phyloP scores from a whole-genome alignment of 768 basidiomycete species.

The Suillus hirtellus region DNA sequence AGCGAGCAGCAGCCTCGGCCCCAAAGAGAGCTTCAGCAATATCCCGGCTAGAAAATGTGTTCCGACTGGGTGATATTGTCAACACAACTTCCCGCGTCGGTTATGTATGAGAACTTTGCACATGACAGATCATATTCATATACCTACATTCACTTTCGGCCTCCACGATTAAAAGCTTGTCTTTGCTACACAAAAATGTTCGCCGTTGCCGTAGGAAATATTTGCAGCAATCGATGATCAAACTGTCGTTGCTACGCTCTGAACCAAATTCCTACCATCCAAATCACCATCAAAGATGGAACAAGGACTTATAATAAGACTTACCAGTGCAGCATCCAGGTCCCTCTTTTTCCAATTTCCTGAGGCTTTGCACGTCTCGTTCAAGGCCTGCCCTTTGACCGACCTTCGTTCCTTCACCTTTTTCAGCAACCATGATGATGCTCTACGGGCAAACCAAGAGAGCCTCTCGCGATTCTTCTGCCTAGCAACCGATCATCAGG shows the following conservation, averaged over 20 bases:
- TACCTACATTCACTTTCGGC: conserved; percentile 47
- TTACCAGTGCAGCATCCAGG: conserved; percentile 40
- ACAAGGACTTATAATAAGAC: conserved; percentile 16
- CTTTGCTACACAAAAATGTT: conserved; percentile 66
- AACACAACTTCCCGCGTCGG: conserved; percentile 27
- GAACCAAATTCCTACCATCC: conserved; percentile 20
- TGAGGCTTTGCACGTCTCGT: conserved; percentile 61
- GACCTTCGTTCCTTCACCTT: conserved; percentile 56
- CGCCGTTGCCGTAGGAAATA: conserved; percentile 52
- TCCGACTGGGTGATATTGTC: conserved; percentile 34
- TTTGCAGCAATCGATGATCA: conserved; percentile 76
- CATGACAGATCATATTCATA: conserved; percentile 6
- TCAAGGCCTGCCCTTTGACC: conserved; percentile 61
- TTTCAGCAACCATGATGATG: conserved; percentile 66
- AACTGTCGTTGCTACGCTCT: conserved; percentile 59
- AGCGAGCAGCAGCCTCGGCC: conserved; percentile 33
- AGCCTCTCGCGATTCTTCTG: conserved; percentile 42
- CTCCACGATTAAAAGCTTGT: conserved; percentile 65
- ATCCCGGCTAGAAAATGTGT: conserved; percentile 48
- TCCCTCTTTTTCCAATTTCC: conserved; percentile 60
- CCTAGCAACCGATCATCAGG: conserved; percentile 23
- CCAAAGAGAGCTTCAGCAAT: conserved; percentile 52
- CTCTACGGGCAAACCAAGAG: conserved; percentile 68
- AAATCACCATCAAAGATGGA: conserved; percentile 3
- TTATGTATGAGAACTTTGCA: conserved; percentile 4